Percentiles rank a stretch among this genome's conserved stretches.
These are phyloP conservation scores for Rhodamnia rubescens DNA, from an alignment of 345 rosid species.

Conservation along the genomic window DNA sequence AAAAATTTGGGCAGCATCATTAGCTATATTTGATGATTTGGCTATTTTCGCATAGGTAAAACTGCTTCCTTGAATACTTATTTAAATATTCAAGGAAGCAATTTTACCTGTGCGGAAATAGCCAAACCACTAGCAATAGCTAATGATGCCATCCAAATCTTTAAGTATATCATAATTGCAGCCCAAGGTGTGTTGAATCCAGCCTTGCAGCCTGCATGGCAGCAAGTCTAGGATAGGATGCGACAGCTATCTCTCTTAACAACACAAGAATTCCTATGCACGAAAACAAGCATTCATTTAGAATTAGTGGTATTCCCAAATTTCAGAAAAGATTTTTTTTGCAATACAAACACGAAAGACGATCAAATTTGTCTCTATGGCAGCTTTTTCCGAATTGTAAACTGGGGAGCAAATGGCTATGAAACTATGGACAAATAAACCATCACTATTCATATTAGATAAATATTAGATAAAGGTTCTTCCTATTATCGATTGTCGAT, in stretches of 20 bases:
- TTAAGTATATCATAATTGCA: constrained; percentile 73
- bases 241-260: constrained; percentile 66
- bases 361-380: too few relatives aligned
- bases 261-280: constrained; percentile 38
- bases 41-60: constrained; percentile 87
- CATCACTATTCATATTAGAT: too few relatives aligned
- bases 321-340: too few relatives aligned
- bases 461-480: too few relatives aligned
- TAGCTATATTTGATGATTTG: constrained; percentile 86
- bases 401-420: too few relatives aligned
- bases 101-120: too few relatives aligned
- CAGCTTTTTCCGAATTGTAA: too few relatives aligned
- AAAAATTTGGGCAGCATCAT: constrained; percentile 91
- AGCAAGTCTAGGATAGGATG: constrained; percentile 70
- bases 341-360: too few relatives aligned
- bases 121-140: neutral
- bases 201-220: constrained; percentile 74
- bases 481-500: too few relatives aligned
- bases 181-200: constrained; percentile 69
- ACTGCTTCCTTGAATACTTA: neutral
- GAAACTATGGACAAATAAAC: too few relatives aligned
- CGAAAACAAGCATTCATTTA: neutral
- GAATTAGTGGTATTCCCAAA: neutral
- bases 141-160: constrained; percentile 86
- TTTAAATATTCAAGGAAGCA: too few relatives aligned